Conservation (phyloP, 306 rosid species). For the Sindora glabra region DNA sequence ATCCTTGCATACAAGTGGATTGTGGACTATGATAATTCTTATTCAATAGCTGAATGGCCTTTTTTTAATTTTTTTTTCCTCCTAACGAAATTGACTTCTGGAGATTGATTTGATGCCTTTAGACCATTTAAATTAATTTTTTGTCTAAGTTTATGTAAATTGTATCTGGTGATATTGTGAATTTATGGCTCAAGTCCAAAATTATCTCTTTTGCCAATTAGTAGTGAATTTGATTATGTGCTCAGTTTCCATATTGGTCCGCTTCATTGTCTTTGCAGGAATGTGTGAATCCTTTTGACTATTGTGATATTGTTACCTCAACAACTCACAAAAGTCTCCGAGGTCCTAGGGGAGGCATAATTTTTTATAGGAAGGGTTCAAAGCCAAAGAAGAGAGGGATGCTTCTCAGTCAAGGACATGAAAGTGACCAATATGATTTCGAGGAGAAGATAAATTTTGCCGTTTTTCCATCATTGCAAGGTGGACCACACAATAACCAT, state of each 20-base stretch:
- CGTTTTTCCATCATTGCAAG: slow-evolving; percentile 92
- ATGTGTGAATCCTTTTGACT: slow-evolving; percentile 82
- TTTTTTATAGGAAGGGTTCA: slow-evolving; percentile 74
- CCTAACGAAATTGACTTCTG: too few species aligned
- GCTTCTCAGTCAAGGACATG: slow-evolving; percentile 58
- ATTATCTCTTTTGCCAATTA: neutral
- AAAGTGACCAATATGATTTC: slow-evolving; percentile 65
- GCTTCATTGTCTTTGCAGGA: slow-evolving; percentile 42
- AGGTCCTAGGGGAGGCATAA: slow-evolving; percentile 98
- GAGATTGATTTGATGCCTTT: neutral
- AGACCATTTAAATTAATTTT: neutral
- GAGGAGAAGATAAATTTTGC: slow-evolving; percentile 93
- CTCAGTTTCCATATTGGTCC: neutral
- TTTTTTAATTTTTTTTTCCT: too few species aligned
- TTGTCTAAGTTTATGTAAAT: neutral
- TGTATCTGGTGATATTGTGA: neutral
- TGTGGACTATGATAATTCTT: neutral
- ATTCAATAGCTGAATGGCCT: too few species aligned
- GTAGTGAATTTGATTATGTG: neutral
- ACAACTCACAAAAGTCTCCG: slow-evolving; percentile 98
- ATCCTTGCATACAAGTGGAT: neutral
- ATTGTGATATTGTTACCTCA: slow-evolving; percentile 91
- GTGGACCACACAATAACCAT: slow-evolving; percentile 97
- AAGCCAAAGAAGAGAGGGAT: slow-evolving; percentile 80
- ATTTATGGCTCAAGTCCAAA: neutral